phyloP scores from a whole-genome alignment of 768 basidiomycete species.

The Russula virescens region DNA sequence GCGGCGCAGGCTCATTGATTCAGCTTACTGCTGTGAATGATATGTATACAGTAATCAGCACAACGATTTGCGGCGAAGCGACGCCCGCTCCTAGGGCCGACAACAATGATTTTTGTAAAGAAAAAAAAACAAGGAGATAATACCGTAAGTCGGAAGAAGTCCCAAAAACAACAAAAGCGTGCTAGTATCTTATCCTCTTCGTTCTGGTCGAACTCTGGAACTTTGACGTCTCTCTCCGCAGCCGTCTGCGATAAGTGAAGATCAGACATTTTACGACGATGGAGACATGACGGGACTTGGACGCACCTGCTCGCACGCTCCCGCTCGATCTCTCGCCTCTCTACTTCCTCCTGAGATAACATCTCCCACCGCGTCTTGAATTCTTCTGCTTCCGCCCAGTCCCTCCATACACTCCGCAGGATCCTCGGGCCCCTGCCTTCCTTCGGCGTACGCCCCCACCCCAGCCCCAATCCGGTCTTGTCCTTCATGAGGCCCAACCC shows the following conservation, averaged over 20 bases:
- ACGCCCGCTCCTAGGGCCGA: too few relatives aligned
- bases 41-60: too few relatives aligned
- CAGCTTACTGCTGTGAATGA: too few relatives aligned
- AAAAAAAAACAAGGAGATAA: too few relatives aligned
- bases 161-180: background rate
- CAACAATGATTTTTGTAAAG: too few relatives aligned
- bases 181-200: slow-evolving; percentile 25
- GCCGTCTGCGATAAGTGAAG: slow-evolving; percentile 36
- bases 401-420: slow-evolving; percentile 87
- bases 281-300: background rate
- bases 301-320: slow-evolving; percentile 73
- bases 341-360: slow-evolving; percentile 85
- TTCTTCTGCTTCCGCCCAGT: slow-evolving; percentile 90
- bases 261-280: background rate
- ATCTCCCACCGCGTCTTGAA: slow-evolving; percentile 86
- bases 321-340: slow-evolving; percentile 80
- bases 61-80: too few relatives aligned
- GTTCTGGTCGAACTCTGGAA: slow-evolving; percentile 42
- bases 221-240: slow-evolving; percentile 61
- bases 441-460: slow-evolving; percentile 70
- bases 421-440: slow-evolving; percentile 77
- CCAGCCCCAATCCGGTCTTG: slow-evolving; percentile 74
- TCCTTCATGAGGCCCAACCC: slow-evolving; percentile 63
- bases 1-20: too few relatives aligned
- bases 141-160: too few relatives aligned